phyloP scores from a whole-genome alignment of 2,329 filamentous ascomycete species.

The Colletotrichum sp. region DNA sequence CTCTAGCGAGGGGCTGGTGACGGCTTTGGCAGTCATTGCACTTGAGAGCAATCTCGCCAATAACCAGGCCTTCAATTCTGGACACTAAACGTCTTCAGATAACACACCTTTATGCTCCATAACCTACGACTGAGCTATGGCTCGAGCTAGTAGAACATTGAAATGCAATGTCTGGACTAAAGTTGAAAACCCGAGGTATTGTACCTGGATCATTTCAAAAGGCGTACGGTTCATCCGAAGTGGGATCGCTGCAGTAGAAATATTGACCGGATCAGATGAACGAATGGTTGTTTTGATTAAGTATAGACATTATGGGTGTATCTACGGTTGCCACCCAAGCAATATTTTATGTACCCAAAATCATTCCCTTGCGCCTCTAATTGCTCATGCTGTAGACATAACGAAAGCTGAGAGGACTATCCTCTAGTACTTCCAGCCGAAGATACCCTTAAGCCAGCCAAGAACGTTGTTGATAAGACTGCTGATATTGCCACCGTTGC shows the following conservation, averaged over 20 bases:
- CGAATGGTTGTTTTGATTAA: not conserved
- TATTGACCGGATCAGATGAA: not conserved
- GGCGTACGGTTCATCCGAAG: too few relatives aligned
- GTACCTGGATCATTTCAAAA: too few relatives aligned
- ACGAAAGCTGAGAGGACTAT: not conserved
- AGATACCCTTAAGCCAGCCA: constrained; percentile 10
- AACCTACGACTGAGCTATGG: too few relatives aligned
- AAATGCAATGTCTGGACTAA: too few relatives aligned
- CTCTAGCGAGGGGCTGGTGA: not conserved
- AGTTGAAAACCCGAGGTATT: too few relatives aligned
- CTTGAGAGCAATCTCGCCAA: too few relatives aligned
- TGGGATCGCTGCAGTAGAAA: not conserved
- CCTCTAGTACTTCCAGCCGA: not conserved
- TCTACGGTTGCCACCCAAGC: not conserved
- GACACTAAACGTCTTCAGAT: too few relatives aligned
- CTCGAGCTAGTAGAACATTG: too few relatives aligned
- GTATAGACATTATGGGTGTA: constrained; percentile 12
- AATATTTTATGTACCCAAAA: not conserved
- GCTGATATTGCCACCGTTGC: constrained; percentile 2
- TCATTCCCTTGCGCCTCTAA: not conserved
- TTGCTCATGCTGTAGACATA: not conserved
- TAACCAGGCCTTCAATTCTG: too few relatives aligned
- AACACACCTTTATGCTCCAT: too few relatives aligned
- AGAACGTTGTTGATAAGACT: not conserved
- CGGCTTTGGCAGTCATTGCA: not conserved